Evolutionary conservation across 768 basidiomycete species (phyloP), one percentile per base, ranked within the genome.

Genomic region (Psilocybe subaeruginosa): DNA sequence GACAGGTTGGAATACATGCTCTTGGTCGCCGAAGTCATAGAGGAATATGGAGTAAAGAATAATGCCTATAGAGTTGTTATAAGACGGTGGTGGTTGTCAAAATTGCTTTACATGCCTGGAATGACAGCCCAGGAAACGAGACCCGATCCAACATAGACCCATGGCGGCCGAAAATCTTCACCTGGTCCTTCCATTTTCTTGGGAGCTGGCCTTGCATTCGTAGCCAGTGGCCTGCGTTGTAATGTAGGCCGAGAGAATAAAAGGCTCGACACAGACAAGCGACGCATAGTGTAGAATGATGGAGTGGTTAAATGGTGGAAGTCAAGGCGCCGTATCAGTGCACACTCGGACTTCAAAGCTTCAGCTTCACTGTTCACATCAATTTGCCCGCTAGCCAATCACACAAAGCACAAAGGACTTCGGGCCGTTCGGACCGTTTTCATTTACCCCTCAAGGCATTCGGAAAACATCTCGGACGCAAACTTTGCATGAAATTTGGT

Each of bases 1-100:
- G 63, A 89, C 88, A 23, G 86, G 85, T 71, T 80, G 82, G 71
- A 89, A 91, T 29, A 89, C 85, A 70, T 91, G 88, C 23, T 91
- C 89, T 50, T 78, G 76, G n/a, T 88, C 85, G 3, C 89, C 89
- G 71, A 84, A 90, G 70, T 91, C 87, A 54, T 84, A 82, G 58
- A 86, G 72, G 69, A 91, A 87, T 19, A 87, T 75, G 2, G 80
- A 80, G 63, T 90, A 91, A 3, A 85, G 41, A 14, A 78, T 69
- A n/a, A 81, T 74, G 23, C 76, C 88, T 90, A 64, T n/a, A 29
- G 45, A 8, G 56, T 41, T 19, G 14, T 41, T 9, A 58, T 29
- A 8, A 43, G 7, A 12, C 8, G 8, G 23, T 23, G 8, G 7
- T 33, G 23, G 41, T n/a, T 27, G 3, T 33, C 7, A 46, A 8